These are phyloP conservation scores for Martiniozyma abietophila DNA, from an alignment of 805 yeast species.

Conservation along the genomic window DNA sequence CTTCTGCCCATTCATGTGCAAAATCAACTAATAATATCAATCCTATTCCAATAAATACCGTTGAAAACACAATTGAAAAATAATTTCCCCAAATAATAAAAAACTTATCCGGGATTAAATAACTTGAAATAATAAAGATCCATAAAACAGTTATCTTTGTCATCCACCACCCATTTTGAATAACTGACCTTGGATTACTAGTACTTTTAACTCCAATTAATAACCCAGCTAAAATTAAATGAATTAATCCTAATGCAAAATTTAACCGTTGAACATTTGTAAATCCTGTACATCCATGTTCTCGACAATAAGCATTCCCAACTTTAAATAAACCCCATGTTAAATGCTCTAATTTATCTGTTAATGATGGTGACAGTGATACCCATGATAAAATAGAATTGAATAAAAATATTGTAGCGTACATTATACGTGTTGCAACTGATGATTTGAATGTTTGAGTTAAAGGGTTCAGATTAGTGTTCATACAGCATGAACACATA, in stretches of 20 bases:
- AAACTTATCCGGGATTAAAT: slow-evolving; percentile 78
- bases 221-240: slow-evolving; percentile 57
- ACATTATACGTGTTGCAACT: slow-evolving; percentile 75
- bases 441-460: slow-evolving; percentile 50
- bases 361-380: slow-evolving; percentile 75
- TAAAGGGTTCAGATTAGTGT: slow-evolving; percentile 26
- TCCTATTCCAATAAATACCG: slow-evolving; percentile 82
- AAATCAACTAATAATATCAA: slow-evolving; percentile 85
- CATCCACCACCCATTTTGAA: slow-evolving; percentile 93
- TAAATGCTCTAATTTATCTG: slow-evolving; percentile 61
- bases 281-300: slow-evolving; percentile 80
- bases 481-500: slow-evolving; percentile 53
- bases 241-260: slow-evolving; percentile 77
- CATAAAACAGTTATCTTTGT: slow-evolving; percentile 57
- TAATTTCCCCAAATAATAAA: slow-evolving; percentile 88
- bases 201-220: slow-evolving; percentile 72
- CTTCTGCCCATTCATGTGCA: slow-evolving; percentile 98
- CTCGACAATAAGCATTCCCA: slow-evolving; percentile 52
- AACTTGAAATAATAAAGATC: slow-evolving; percentile 48
- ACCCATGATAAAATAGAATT: slow-evolving; percentile 88
- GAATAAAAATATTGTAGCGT: slow-evolving; percentile 67
- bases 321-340: slow-evolving; percentile 60
- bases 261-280: slow-evolving; percentile 90
- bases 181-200: slow-evolving; percentile 61
- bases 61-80: slow-evolving; percentile 75